A percentile compares a stretch with the other conserved stretches of the same genome.
Evolutionary conservation across 75 land plant species (phyloP).

Genomic region (Pinus albicaulis): DNA sequence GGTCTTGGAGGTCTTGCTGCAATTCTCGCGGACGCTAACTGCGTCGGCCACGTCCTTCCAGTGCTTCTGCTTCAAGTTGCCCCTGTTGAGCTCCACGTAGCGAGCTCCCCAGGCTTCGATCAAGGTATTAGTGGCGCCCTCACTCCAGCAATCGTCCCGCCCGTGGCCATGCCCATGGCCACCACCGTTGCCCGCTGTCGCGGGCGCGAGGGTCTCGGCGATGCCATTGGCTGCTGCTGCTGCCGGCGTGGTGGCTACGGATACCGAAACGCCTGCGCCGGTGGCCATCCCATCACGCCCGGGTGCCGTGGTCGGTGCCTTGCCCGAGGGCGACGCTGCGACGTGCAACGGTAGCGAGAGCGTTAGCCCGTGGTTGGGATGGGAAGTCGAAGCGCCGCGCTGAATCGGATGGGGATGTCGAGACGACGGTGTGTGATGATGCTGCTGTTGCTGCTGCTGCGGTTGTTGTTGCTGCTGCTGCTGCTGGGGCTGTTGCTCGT

Average conservation of each 20-base stretch:
- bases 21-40: conserved; percentile 48
- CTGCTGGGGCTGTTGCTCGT: not conserved
- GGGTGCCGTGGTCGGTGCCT: conserved; percentile 24
- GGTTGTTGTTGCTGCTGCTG: not conserved
- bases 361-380: conserved; percentile 4
- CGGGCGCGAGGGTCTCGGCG: not conserved
- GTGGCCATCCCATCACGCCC: conserved; percentile 1
- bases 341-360: conserved; percentile 17
- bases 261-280: not conserved
- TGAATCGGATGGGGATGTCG: not conserved
- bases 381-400: not conserved
- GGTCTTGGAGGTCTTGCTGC: conserved; percentile 47
- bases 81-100: conserved; percentile 67
- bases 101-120: conserved; percentile 89
- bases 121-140: conserved; percentile 55
- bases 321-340: conserved; percentile 16
- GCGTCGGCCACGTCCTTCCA: conserved; percentile 87
- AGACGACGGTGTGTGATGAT: not conserved
- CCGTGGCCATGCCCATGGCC: conserved; percentile 24
- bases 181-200: not conserved
- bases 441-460: conserved; percentile 2
- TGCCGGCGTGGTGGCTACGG: conserved; percentile 17
- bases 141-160: conserved; percentile 81
- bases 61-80: conserved; percentile 81
- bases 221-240: conserved; percentile 11